Conservation (phyloP, 441 rosid genomes). For the Kokia cookei region DNA sequence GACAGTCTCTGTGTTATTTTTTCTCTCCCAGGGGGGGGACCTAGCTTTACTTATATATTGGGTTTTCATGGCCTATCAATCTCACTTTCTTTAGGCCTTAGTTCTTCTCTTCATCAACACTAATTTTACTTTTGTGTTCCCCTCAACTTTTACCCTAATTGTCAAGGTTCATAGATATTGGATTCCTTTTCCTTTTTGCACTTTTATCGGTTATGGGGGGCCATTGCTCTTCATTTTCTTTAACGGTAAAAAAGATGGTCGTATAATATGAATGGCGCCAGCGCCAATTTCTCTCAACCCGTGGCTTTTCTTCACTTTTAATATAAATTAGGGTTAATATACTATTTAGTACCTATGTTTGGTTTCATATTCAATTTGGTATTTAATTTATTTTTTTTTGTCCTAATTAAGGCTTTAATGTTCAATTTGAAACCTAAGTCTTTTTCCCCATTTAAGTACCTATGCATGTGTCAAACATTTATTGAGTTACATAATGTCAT, state of each 20-base stretch:
- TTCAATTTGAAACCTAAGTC: no score
- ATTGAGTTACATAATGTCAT: no score
- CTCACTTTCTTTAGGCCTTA: background rate
- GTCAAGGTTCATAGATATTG: background rate
- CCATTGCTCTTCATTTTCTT: background rate
- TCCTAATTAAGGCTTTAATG: no score
- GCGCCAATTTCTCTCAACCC: background rate
- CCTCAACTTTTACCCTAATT: background rate
- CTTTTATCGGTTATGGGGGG: slow-evolving; percentile 5
- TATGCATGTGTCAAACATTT: no score
- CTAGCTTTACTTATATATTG: background rate
- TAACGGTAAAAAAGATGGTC: background rate
- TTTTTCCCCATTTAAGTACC: no score
- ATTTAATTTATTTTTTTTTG: no score
- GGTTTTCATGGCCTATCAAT: background rate
- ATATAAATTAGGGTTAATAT: background rate
- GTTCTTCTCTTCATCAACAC: background rate
- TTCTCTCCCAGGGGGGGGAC: background rate
- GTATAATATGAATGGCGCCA: background rate
- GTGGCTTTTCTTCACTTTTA: background rate
- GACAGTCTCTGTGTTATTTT: background rate
- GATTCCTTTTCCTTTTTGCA: background rate
- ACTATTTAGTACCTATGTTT: background rate
- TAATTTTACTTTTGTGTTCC: background rate
- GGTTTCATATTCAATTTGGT: no score